These are phyloP conservation scores for Candida chauliodis DNA, from an alignment of 805 yeast species.

Conservation along the genomic window DNA sequence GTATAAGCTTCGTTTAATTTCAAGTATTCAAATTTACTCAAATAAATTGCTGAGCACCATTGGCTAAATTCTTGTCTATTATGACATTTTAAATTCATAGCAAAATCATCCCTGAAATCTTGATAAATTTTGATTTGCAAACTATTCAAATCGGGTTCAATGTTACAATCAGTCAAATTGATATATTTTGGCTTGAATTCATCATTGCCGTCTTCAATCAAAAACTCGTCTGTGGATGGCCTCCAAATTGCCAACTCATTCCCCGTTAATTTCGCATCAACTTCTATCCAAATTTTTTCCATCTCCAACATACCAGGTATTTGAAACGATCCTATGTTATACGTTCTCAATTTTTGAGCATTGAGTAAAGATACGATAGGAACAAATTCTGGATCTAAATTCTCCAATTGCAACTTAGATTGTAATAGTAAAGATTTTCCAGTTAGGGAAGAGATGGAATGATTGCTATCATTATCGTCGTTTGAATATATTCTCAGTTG, in stretches of 20 bases:
- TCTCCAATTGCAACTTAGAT: constrained; percentile 19
- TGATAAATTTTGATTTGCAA: constrained; percentile 23
- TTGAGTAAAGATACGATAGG: constrained; percentile 70
- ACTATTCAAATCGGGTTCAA: constrained; percentile 11
- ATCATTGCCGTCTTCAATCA: constrained; percentile 19
- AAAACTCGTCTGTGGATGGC: constrained; percentile 22
- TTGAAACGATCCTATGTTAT: constrained; percentile 50
- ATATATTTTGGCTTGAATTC: constrained; percentile 49
- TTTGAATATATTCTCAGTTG: constrained; percentile 26
- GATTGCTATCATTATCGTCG: constrained; percentile 9
- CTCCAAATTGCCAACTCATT: constrained; percentile 52
- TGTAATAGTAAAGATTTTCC: constrained; percentile 15
- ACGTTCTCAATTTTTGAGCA: constrained; percentile 66
- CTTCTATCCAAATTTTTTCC: constrained; percentile 29
- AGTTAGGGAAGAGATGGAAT: constrained; percentile 8
- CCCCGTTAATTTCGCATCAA: constrained; percentile 46
- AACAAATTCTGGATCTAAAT: constrained; percentile 58
- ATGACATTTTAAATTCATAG: constrained; percentile 22
- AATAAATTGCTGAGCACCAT: constrained; percentile 48
- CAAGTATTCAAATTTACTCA: constrained; percentile 55
- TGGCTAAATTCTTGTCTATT: constrained; percentile 18
- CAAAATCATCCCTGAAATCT: constrained; percentile 24
- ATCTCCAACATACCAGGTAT: constrained; percentile 19
- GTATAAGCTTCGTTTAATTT: constrained; percentile 61
- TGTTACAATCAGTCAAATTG: constrained; percentile 45